Evolutionary conservation across 305 asterid species (phyloP).

Genomic region (Fraxinus dipetala): DNA sequence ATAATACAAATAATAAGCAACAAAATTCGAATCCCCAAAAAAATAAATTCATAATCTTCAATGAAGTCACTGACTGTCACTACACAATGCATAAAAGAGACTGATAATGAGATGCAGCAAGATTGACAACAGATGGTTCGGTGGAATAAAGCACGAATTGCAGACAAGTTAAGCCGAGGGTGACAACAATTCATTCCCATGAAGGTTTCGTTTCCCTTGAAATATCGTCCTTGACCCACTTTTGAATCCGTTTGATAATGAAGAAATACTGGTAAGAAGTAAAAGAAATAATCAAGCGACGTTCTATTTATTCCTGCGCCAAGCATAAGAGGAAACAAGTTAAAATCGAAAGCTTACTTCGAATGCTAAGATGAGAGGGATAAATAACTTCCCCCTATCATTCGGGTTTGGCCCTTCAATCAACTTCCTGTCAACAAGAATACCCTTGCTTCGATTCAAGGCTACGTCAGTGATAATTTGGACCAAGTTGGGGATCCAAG

Average conservation of each 20-base stretch:
- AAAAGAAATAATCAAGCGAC: conserved; percentile 6
- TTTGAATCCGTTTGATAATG: conserved; percentile 61
- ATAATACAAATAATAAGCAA: neutral
- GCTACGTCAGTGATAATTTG: conserved; percentile 55
- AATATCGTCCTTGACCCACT: conserved; percentile 57
- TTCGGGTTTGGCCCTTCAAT: conserved; percentile 90
- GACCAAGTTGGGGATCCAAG: conserved; percentile 85
- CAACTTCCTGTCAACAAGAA: conserved; percentile 71
- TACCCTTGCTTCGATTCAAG: conserved; percentile 59
- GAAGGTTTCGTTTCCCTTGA: conserved; percentile 44
- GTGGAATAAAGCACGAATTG: neutral
- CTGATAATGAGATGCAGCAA: neutral
- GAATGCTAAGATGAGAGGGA: conserved; percentile 72
- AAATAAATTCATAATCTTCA: conserved; percentile 7
- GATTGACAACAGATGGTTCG: neutral
- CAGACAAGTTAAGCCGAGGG: neutral
- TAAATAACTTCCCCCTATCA: conserved; percentile 61
- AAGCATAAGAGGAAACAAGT: neutral
- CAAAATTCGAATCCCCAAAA: neutral
- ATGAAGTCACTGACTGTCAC: neutral
- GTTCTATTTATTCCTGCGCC: neutral
- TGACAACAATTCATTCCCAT: conserved; percentile 40
- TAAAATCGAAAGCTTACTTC: conserved; percentile 50
- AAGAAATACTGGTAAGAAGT: conserved; percentile 56
- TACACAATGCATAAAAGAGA: conserved; percentile 5